Base-by-base conservation (phyloP, 768 basidiomycete genomes). In the Suillus alpinus region DNA sequence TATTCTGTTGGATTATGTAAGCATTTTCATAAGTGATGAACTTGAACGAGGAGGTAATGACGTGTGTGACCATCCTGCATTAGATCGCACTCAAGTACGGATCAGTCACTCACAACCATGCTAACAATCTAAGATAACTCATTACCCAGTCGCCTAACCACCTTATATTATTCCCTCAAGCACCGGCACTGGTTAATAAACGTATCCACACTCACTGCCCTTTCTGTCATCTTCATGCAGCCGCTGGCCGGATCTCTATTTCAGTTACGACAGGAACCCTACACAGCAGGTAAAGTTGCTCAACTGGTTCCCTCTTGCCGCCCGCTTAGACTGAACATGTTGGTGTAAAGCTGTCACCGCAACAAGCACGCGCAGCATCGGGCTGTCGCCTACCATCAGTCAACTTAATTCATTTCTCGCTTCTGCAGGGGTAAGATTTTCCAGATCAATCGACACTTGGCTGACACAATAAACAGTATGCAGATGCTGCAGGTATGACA, bases 1-100 rank as follows among this genome's bases (percentile, higher is more conserved):
- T 57, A 69, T 91, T n/a, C 73, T 91, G 18, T 68, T 88, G 29
- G 84, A 90, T 69, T 90, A 90, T 70, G 86, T 87, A 64, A 53
- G 84, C 62, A 53, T 20, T 18, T 32, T 50, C 18, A 13, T n/a
- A n/a, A 12, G 9, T 53, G 3, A 36, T 36, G 7, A 36, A 36
- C 8, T 23, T 36, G 7, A 36, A 36, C 8, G 3, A 37, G 14
- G 23, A 4, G 14, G 1, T 37, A 6, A 37, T 53, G n/a, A 7
- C 20, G 7, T 50, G 10, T 31, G 12, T 34, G 52, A 16, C 36
- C 7, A 23, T 37, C 36, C 8, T 4, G 20, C 26, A 29, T 34
- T 56, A 84, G 85, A 71, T 81, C 57, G 72, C 70, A 39, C 67
- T 80, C 31, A 82, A 80, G 82, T 85, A 69, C 32, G 59, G 14